Evolutionary conservation across 2,329 filamentous ascomycete species (phyloP).

Genomic region (Phyllosticta paracitricarpa): DNA sequence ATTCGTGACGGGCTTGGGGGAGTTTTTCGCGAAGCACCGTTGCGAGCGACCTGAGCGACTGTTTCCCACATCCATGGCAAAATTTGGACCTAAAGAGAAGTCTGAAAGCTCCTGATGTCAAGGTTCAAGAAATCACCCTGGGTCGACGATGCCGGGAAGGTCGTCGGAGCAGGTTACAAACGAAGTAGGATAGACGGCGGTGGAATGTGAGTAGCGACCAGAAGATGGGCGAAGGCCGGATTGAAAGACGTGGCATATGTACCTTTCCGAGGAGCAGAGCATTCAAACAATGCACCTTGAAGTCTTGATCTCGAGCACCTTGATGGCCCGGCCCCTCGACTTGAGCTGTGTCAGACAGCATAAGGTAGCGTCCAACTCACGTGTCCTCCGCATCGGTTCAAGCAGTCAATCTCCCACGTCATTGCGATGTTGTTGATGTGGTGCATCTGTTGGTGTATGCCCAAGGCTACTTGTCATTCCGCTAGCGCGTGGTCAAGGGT

Average conservation of each 20-base stretch:
- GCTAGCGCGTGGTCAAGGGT: no score
- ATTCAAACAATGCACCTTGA: slow-evolving; percentile 4
- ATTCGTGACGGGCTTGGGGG: not conserved
- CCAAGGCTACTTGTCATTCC: no score
- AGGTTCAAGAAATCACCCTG: not conserved
- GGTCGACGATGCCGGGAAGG: no score
- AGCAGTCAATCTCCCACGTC: no score
- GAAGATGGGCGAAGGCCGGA: not conserved
- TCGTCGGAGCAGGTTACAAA: not conserved
- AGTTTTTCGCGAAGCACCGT: not conserved
- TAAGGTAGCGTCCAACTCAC: no score
- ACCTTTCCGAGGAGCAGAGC: not conserved
- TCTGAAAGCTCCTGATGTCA: not conserved
- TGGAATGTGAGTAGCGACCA: not conserved
- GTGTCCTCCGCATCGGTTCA: no score
- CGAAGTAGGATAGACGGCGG: not conserved
- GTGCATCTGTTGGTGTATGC: no score
- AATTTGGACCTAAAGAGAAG: not conserved
- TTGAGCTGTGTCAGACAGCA: not conserved
- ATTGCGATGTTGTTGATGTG: no score
- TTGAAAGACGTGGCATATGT: not conserved
- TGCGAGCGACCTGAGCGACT: not conserved
- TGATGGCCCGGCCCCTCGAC: slow-evolving; percentile 1
- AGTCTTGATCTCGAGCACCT: slow-evolving; percentile 6
- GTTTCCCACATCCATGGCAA: not conserved